A percentile compares a stretch with the other conserved stretches of the same genome.
Evolutionary conservation across 2,329 filamentous ascomycete genomes (phyloP).

Genomic region (Chaetomium sp.): DNA sequence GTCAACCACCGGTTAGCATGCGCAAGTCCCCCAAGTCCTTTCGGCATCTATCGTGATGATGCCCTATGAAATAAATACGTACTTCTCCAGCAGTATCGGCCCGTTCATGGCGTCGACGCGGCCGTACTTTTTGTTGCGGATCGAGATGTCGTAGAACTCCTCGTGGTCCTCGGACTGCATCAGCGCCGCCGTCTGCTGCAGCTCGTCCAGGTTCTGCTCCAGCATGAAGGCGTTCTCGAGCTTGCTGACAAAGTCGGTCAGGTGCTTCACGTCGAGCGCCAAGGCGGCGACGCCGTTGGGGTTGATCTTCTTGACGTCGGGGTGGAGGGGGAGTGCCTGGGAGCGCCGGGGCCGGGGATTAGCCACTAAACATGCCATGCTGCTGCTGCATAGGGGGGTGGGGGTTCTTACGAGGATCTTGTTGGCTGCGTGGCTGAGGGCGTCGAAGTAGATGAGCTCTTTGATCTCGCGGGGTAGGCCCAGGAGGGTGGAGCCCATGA

Average conservation of each 20-base stretch:
- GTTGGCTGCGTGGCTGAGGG: conserved; percentile 84
- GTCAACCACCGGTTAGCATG: conserved; percentile 1
- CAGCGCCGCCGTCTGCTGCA: conserved; percentile 88
- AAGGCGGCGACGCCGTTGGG: conserved; percentile 80
- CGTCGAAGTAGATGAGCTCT: conserved; percentile 96
- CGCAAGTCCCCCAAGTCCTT: not conserved
- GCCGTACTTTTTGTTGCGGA: conserved; percentile 89
- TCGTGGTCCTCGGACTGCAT: conserved; percentile 90
- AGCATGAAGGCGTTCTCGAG: conserved; percentile 85
- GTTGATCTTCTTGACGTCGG: conserved; percentile 82
- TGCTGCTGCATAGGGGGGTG: not conserved
- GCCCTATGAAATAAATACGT: conserved; percentile 38
- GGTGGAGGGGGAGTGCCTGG: conserved; percentile 73
- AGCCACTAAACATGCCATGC: not conserved
- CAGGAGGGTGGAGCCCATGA: conserved; percentile 92
- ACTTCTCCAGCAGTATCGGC: conserved; percentile 90
- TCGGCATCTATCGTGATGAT: not conserved
- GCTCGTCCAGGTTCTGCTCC: conserved; percentile 84
- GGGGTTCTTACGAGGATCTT: conserved; percentile 69
- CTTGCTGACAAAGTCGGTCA: conserved; percentile 82
- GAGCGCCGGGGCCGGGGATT: no score
- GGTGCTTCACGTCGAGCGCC: conserved; percentile 78
- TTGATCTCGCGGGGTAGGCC: conserved; percentile 96
- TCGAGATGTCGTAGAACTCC: conserved; percentile 92
- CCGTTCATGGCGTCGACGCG: conserved; percentile 91